phyloP scores from a whole-genome alignment of 257 asterid genomes.

The Leptodermis oblonga region DNA sequence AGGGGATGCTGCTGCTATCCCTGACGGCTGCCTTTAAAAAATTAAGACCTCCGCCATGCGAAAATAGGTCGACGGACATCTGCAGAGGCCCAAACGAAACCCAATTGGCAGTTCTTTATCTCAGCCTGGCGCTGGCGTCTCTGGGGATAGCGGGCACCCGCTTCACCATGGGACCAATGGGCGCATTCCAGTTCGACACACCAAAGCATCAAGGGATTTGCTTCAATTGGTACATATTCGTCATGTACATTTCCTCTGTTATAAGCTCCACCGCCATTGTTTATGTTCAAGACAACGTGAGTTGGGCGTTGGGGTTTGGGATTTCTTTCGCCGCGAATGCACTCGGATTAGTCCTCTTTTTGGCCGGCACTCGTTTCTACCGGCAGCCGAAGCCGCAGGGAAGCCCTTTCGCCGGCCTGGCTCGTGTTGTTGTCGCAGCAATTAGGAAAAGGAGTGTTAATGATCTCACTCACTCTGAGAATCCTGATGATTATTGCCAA shows the following conservation, averaged over 20 bases:
- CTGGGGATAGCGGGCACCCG: conserved; percentile 21
- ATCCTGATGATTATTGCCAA: conserved; percentile 8
- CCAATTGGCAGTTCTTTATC: conserved; percentile 16
- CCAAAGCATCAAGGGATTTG: conserved; percentile 15
- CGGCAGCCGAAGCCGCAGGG: conserved; percentile 31
- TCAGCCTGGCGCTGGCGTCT: conserved; percentile 14
- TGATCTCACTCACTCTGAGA: conserved; percentile 18
- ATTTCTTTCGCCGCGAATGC: conserved; percentile 9
- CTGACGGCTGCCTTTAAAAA: conserved; percentile 11
- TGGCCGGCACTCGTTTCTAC: conserved; percentile 21
- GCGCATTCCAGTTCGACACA: conserved; percentile 19
- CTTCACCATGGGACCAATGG: conserved; percentile 22
- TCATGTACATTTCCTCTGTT: conserved; percentile 8
- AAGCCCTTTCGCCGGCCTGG: conserved; percentile 52
- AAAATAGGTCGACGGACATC: not conserved
- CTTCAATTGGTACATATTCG: conserved; percentile 27
- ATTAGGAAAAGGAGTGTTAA: conserved; percentile 28
- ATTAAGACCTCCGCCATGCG: conserved; percentile 24
- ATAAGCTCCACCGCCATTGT: conserved; percentile 20
- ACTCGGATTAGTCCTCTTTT: conserved; percentile 16
- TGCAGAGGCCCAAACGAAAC: conserved; percentile 11
- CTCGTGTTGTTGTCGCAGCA: conserved; percentile 42
- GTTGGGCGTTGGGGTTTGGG: conserved; percentile 24
- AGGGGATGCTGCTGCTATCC: conserved; percentile 19
- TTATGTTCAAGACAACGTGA: conserved; percentile 20